Evolutionary conservation across 176 grass and related monocot species (phyloP), one percentile per base, ranked within the genome.

Genomic region (Chrysopogon serrulatus): DNA sequence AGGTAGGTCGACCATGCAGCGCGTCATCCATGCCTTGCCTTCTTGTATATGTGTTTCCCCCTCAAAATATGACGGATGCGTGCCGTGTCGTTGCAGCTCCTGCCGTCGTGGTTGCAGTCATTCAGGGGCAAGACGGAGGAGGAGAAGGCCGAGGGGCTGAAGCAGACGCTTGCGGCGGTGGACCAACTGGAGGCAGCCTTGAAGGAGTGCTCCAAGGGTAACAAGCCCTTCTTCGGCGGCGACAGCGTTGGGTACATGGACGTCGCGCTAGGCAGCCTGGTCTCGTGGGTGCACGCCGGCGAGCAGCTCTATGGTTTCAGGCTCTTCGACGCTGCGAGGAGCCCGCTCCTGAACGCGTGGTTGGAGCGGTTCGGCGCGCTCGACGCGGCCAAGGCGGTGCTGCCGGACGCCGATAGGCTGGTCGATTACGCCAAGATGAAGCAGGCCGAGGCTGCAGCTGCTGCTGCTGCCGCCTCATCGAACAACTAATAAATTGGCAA

Each of bases 201-300:
- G 15, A 15, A 24, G 37, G 79, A 75, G 34, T 71, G 51, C 79
- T 87, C 85, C 47, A 67, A 68, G 78, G 85, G 85, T 4, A 73
- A n/a, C n/a, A n/a, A 80, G 60, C 23, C 45, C 13, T 90, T 87
- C 78, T 95, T 95, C 17, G 79, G 87, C 16, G 90, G 93, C 10
- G 82, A 92, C 26, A 60, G 3, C 13, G 85, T 91, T 5, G 88
- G 86, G 4, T 85, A 82, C 54, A 1, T 89, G 3, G 93, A 92
- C 57, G 24, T 92, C 10, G 5, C 49, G n/a, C 64, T 92, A 0
- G 93, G 85, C 10, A 8, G 66, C 36, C 47, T 65, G 13, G 35
- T 66, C 1, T 27, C 56, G 2, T 74, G 86, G 86, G 65, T 69
- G 65, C 53, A 54, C 18, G 61, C 83, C 1, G 28, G 59, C 1